Percentiles rank a stretch among this genome's conserved stretches.
Conservation (phyloP, 2,329 filamentous ascomycete genomes). For the Claviceps capensis region DNA sequence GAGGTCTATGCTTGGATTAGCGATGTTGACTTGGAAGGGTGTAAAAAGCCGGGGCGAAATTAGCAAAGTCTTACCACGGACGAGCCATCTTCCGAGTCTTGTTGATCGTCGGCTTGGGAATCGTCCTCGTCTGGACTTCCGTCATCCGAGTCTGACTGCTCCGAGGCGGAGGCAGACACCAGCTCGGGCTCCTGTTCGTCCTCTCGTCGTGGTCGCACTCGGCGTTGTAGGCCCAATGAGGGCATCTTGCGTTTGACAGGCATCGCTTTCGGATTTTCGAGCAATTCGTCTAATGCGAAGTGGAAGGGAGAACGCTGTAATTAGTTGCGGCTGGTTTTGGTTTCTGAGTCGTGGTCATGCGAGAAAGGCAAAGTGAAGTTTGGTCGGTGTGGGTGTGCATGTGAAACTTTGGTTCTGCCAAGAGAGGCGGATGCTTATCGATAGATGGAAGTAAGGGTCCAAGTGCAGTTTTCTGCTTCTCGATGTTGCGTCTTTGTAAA, state of each 20-base stretch:
- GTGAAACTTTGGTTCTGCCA: not conserved
- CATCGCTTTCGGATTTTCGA: slow-evolving; percentile 10
- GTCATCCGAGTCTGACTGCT: slow-evolving; percentile 14
- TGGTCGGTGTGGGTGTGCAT: not conserved
- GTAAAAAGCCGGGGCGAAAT: not conserved
- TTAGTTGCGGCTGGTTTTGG: not conserved
- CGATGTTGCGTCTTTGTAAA: too few species aligned
- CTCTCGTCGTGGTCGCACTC: slow-evolving; percentile 30
- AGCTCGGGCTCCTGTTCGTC: slow-evolving; percentile 28
- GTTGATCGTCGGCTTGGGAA: slow-evolving; percentile 16
- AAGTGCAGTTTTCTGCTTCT: not conserved
- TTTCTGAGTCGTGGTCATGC: not conserved
- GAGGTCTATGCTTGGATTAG: slow-evolving; percentile 11
- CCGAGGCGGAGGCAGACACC: slow-evolving; percentile 14
- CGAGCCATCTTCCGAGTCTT: slow-evolving; percentile 15
- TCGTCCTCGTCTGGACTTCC: slow-evolving; percentile 15
- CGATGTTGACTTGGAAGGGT: not conserved
- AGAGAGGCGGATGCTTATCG: slow-evolving; percentile 2
- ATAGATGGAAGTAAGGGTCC: not conserved
- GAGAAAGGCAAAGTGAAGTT: not conserved
- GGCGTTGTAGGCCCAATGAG: slow-evolving; percentile 23
- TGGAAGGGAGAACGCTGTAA: not conserved
- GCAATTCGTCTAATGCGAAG: not conserved
- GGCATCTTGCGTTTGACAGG: slow-evolving; percentile 26
- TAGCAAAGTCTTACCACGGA: slow-evolving; percentile 14